Evolutionary conservation across 768 basidiomycete species (phyloP), one percentile per base, ranked within the genome.

Genomic region (Crassisporium funariophilum): DNA sequence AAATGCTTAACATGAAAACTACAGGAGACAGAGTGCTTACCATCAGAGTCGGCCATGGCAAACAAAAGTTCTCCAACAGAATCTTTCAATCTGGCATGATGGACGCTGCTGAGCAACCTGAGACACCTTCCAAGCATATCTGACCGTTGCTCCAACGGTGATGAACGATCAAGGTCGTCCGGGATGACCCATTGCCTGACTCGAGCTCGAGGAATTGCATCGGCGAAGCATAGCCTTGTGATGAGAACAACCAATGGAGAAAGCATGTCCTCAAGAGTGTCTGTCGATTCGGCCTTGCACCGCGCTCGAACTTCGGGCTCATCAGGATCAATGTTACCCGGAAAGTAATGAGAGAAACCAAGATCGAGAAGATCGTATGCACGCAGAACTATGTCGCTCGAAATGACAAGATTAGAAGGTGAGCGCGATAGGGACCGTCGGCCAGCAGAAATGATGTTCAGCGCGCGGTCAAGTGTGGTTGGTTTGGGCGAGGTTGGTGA

Each of bases 51-150:
- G 54, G 88, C 90, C 57, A 93, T 75, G 0, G 86, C 82, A 65
- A 78, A 98, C 13, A 98, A 67, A 75, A 98, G 74, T 69, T 98
- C 94, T 8, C 95, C 95, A 3, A 87, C 78, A 11, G 87, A 73
- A 56, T 83, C 81, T 59, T 91, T 89, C 51, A 91, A 66, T 35
- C 84, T 75, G 1, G 75, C 60, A 55, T 95, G 84, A 55, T 90
- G 86, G 2, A 93, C 78, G 49, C 84, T 82, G 2, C 76, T 70
- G 46, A 98, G 73, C 16, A 98, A 70, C 13, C 94, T 79, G 22
- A 98, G 64, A 58, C 88, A 83, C 40, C 88, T 74, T 0, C 97
- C 97, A 2, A 98, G 70, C 6, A 88, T 65, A 59, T 90, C 86
- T 11, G 79, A 47, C 3, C 92, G 82, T 31, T 72, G 67, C 60